Percentiles rank a stretch among this genome's conserved stretches.
phyloP scores from a whole-genome alignment of 163 green algal species.

The Chlamydomonas reinhardtii region DNA sequence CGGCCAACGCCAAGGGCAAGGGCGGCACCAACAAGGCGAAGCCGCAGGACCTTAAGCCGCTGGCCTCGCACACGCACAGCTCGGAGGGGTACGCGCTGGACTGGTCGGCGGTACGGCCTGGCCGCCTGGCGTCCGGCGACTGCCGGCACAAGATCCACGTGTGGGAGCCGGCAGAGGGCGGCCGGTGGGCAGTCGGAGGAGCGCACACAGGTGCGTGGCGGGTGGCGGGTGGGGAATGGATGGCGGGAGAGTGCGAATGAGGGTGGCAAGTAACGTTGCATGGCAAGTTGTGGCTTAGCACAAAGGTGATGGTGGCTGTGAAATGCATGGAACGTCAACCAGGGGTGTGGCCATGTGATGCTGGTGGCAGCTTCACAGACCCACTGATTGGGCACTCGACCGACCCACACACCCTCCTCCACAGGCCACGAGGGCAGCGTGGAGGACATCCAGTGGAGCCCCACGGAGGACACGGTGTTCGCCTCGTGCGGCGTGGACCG shows the following conservation, averaged over 20 bases:
- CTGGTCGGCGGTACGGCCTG: constrained; percentile 86
- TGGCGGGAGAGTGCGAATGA: too few relatives aligned
- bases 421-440: constrained; percentile 88
- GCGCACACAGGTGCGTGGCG: constrained; percentile 18
- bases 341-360: too few relatives aligned
- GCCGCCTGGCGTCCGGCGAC: constrained; percentile 90
- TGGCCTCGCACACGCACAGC: constrained; percentile 72
- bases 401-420: too few relatives aligned
- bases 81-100: constrained; percentile 96
- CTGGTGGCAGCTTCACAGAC: too few relatives aligned
- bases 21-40: not conserved
- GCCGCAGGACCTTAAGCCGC: constrained; percentile 64
- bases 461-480: constrained; percentile 92
- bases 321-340: too few relatives aligned
- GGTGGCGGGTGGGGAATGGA: too few relatives aligned
- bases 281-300: too few relatives aligned
- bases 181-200: constrained; percentile 24
- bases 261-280: too few relatives aligned
- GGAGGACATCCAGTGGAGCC: constrained; percentile 97
- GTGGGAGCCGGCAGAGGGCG: constrained; percentile 83
- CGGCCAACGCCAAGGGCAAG: constrained; percentile 36
- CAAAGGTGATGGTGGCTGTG: too few relatives aligned
- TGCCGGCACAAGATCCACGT: constrained; percentile 87
- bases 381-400: too few relatives aligned
- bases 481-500: constrained; percentile 77